Evolutionary conservation across 2,329 filamentous ascomycete genomes (phyloP), one percentile per base, ranked within the genome.

Genomic region (Fusarium napiforme): DNA sequence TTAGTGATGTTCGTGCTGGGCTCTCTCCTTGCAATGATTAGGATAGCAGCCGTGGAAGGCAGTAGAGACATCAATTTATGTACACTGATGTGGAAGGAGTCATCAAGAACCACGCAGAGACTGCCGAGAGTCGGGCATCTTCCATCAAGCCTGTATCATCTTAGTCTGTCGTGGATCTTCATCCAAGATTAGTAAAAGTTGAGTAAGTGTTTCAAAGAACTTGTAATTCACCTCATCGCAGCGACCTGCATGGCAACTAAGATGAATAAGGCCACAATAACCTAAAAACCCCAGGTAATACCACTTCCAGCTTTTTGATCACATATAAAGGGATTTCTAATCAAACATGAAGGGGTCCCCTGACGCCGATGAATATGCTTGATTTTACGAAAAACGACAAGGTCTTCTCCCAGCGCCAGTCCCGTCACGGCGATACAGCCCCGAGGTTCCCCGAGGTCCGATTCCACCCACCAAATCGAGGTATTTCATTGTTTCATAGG

Each of bases 61-160:
- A n/a, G 46, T 23, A 3, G 4, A 18, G 5, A 19, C 4, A 34
- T 5, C 30, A 34, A 10, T 5, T 34, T 50, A 50, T 34, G 16
- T 9, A 19, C 11, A 9, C 16, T 34, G 8, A 23, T 4, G 18
- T 50, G 9, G 21, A 5, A 3, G 21, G n/a, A n/a, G 15, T 12
- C 14, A 2, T 12, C 28, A 32, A 12, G 6, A 7, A 0, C 46
- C 4, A n/a, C 14, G 19, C 16, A 0, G 0, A 7, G n/a, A 23
- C 21, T 50, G 16, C 30, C 30, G 30, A 50, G 30, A 50, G 21
- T 34, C 16, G 47, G 21, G 5, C 21, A 50, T 23, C 16, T 34
- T 34, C 30, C 21, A 9, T 10, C 0, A 1, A 4, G 1, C 2
- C 47, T 4, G 0, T 1, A 34, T 23, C 5, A 10, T 8, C n/a